Percentiles rank a stretch among this genome's conserved stretches.
Evolutionary conservation across 768 basidiomycete species (phyloP).

Genomic region (Cystofilobasidium capitatum): DNA sequence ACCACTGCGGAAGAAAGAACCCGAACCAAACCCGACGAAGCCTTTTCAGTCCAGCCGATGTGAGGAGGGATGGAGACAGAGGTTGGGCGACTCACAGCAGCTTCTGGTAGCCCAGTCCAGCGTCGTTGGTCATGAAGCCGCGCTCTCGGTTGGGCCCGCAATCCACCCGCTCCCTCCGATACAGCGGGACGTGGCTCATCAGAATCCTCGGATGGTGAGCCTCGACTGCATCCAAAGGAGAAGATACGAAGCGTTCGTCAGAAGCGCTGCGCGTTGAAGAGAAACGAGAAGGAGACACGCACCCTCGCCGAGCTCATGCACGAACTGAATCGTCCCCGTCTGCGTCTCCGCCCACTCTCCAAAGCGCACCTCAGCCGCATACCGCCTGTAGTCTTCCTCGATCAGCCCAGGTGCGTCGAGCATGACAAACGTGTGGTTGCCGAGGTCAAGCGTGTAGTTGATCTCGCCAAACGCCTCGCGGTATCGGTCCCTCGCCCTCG

Average conservation of each 20-base stretch:
- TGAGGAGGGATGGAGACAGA: too few species aligned
- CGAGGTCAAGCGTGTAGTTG: constrained; percentile 51
- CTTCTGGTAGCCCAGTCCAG: constrained; percentile 70
- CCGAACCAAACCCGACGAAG: neutral
- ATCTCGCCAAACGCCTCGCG: constrained; percentile 63
- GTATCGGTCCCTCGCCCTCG: constrained; percentile 52
- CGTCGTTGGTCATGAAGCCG: constrained; percentile 58
- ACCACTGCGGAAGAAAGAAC: constrained; percentile 34
- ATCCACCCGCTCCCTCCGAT: constrained; percentile 53
- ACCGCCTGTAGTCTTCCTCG: constrained; percentile 59
- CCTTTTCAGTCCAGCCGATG: neutral
- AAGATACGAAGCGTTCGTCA: constrained; percentile 6
- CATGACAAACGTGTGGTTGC: constrained; percentile 62
- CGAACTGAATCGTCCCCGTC: constrained; percentile 26
- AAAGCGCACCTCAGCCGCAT: constrained; percentile 22
- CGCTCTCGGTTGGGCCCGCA: constrained; percentile 71
- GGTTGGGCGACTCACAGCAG: constrained; percentile 46
- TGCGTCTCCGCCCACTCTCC: constrained; percentile 22
- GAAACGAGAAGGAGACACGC: neutral
- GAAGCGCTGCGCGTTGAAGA: neutral
- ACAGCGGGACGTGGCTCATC: constrained; percentile 82
- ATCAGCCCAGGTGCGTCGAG: constrained; percentile 64
- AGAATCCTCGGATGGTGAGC: constrained; percentile 52
- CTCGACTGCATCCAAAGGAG: constrained; percentile 29
- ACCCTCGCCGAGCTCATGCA: constrained; percentile 16